phyloP scores from a whole-genome alignment of 1,139 yeast genomes.

The Yamadazyma kanchanaburiensis region DNA sequence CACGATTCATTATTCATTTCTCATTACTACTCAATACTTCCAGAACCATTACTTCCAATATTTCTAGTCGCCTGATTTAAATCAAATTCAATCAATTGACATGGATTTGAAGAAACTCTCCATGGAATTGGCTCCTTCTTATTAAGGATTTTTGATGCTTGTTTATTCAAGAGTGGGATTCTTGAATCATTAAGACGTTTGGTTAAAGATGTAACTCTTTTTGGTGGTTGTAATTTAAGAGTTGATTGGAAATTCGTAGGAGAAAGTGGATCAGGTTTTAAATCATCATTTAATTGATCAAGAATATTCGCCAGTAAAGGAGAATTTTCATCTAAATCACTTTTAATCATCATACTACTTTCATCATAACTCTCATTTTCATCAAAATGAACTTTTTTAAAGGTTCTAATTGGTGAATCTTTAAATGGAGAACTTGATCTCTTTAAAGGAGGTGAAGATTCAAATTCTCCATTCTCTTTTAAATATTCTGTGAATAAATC shows the following conservation, averaged over 20 bases:
- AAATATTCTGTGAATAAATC: conserved; percentile 21
- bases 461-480: too few species aligned
- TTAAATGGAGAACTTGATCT: too few species aligned
- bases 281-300: conserved; percentile 18
- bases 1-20: too few species aligned
- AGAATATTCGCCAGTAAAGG: conserved; percentile 21
- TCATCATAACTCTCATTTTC: conserved; percentile 19
- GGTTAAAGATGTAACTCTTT: conserved; percentile 14
- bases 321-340: conserved; percentile 26
- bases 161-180: conserved; percentile 32
- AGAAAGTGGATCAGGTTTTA: conserved; percentile 28
- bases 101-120: conserved; percentile 7
- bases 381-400: conserved; percentile 31
- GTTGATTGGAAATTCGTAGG: conserved; percentile 29
- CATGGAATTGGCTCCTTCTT: conserved; percentile 4
- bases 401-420: conserved; percentile 23
- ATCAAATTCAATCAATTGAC: conserved; percentile 14
- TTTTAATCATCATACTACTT: conserved; percentile 13
- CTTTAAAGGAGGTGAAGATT: too few species aligned
- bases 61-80: conserved; percentile 16
- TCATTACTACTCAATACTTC: conserved; percentile 20
- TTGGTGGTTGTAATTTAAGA: too few species aligned
- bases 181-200: conserved; percentile 17
- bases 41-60: conserved; percentile 25
- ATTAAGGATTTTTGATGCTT: conserved; percentile 18